phyloP scores from a whole-genome alignment of 1,284 basidiomycete genomes.

The Rhizopogon parksii region DNA sequence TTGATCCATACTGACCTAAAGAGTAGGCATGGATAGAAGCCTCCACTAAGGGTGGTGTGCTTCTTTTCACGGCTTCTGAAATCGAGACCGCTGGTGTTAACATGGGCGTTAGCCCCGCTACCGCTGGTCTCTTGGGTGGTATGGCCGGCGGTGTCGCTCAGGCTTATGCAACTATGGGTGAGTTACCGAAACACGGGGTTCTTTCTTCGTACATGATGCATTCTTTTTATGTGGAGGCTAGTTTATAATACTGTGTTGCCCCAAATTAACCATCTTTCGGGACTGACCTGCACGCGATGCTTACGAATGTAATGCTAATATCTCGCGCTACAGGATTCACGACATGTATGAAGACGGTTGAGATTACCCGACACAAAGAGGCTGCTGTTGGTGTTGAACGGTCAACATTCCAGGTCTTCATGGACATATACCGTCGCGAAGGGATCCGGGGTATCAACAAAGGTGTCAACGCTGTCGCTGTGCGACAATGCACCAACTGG shows the following conservation, averaged over 20 bases:
- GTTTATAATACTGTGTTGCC: slow-evolving; percentile 16
- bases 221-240: slow-evolving; percentile 13
- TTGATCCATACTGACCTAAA: slow-evolving; percentile 10
- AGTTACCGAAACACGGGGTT: slow-evolving; percentile 26
- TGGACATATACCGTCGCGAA: slow-evolving; percentile 89
- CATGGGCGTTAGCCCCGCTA: slow-evolving; percentile 74
- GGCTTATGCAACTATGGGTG: slow-evolving; percentile 99
- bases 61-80: slow-evolving; percentile 94
- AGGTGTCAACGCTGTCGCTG: slow-evolving; percentile 97
- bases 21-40: slow-evolving; percentile 97
- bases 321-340: slow-evolving; percentile 70
- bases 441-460: slow-evolving; percentile 98
- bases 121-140: slow-evolving; percentile 87
- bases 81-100: slow-evolving; percentile 69
- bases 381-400: slow-evolving; percentile 85
- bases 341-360: slow-evolving; percentile 97
- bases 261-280: slow-evolving; percentile 13
- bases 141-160: slow-evolving; percentile 98
- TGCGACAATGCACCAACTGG: slow-evolving; percentile 99
- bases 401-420: slow-evolving; percentile 92
- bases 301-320: slow-evolving; percentile 9
- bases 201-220: slow-evolving; percentile 11
- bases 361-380: slow-evolving; percentile 97
- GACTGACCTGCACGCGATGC: slow-evolving; percentile 2
- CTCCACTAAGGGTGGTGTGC: slow-evolving; percentile 95